Base-by-base conservation (phyloP, 352 stramenopile species). In the Pythium rishiriense region DNA sequence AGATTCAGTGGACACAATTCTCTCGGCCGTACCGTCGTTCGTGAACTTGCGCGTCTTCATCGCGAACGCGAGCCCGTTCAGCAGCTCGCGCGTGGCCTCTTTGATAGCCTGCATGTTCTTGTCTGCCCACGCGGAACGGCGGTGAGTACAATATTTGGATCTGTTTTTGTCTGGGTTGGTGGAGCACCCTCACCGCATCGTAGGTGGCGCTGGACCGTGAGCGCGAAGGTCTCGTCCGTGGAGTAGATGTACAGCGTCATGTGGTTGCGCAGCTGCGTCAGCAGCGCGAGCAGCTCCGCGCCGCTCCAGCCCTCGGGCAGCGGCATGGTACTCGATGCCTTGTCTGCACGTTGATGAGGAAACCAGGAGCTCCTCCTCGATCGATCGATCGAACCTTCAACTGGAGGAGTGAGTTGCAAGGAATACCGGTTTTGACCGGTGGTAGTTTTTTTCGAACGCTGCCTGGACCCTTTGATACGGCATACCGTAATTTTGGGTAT, bases 41-140 rank as follows among this genome's bases (percentile, higher is more conserved):
- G 71, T 72, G 63, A 93, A 90, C 51, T 81, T 79, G 52, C 85
- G 83, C 24, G 78, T 93, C 58, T 79, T 81, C 39, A 93, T 66
- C 48, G 70, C 71, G 12, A 93, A 62, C 15, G 71, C 65, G 51
- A 93, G 87, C 24, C 85, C 68, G 33, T 70, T 55, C 82, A 93
- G 88, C 6, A 91, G 51, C 17, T 66, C 57, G 12, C 78, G 76
- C 29, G 85, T 68, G 48, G 72, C 81, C 48, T 60, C 62, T 21
- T 48, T 55, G 29, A 64, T 54, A 9, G 29, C 15, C 5, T 31
- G 46, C n/a, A 25, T 12, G 6, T 12, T 64, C 47, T 57, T 56
- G 17, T 28, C 57, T 64, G 21, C n/a, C n/a, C n/a, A n/a, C n/a
- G n/a, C n/a, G n/a, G n/a, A n/a, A n/a, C n/a, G n/a, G n/a, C n/a